phyloP scores from a whole-genome alignment of 257 asterid genomes.

The Solanum chiquidenum region DNA sequence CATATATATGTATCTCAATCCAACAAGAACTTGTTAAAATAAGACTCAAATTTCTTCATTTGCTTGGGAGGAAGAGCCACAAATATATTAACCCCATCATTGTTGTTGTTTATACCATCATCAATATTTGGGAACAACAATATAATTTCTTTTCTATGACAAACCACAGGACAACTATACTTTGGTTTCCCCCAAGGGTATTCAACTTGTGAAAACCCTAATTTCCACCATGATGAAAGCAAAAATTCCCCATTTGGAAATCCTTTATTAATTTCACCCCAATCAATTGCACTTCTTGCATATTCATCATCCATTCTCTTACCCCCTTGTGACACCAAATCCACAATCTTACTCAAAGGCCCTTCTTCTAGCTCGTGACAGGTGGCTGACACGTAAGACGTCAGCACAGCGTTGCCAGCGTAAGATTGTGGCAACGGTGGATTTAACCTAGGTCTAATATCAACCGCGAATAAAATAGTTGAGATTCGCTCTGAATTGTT shows the following conservation, averaged over 20 bases:
- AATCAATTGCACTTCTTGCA: slow-evolving; percentile 64
- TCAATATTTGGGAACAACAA: slow-evolving; percentile 54
- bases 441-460: slow-evolving; percentile 43
- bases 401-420: slow-evolving; percentile 72
- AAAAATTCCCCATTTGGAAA: slow-evolving; percentile 85
- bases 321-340: slow-evolving; percentile 44
- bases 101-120: slow-evolving; percentile 14
- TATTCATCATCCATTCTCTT: slow-evolving; percentile 60
- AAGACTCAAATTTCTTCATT: slow-evolving; percentile 47
- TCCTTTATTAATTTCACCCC: slow-evolving; percentile 80
- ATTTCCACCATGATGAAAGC: slow-evolving; percentile 86
- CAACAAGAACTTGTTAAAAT: slow-evolving; percentile 29
- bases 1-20: background rate
- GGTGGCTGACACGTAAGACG: slow-evolving; percentile 46
- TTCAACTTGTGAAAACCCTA: slow-evolving; percentile 66
- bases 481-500: slow-evolving; percentile 23
- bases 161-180: slow-evolving; percentile 80
- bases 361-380: slow-evolving; percentile 43
- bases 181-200: slow-evolving; percentile 82
- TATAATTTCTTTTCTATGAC: slow-evolving; percentile 63
- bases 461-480: slow-evolving; percentile 60
- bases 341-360: slow-evolving; percentile 40
- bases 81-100: slow-evolving; percentile 55
- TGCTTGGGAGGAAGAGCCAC: slow-evolving; percentile 69
- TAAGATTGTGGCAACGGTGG: slow-evolving; percentile 61